Conservation (phyloP, 1,139 yeast genomes). For the Saccharomyces uvarum region DNA sequence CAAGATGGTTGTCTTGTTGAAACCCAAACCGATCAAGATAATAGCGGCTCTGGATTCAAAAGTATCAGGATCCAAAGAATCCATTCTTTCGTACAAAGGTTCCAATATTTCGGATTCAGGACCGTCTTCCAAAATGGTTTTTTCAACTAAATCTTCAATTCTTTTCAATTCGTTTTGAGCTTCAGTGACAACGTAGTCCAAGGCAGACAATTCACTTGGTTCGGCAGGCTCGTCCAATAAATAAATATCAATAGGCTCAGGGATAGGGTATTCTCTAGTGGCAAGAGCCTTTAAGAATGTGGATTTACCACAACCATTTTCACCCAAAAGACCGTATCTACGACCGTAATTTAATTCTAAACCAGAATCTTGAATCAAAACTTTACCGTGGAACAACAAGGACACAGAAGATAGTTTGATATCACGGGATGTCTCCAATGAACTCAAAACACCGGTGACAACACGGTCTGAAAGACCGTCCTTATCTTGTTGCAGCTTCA, state of each 20-base stretch:
- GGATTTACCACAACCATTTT: conserved; percentile 98
- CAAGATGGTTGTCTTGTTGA: conserved; percentile 74
- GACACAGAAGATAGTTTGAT: conserved; percentile 85
- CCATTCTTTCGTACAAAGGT: conserved; percentile 88
- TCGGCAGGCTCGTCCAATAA: conserved; percentile 96
- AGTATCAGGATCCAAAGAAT: conserved; percentile 90
- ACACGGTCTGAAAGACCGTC: conserved; percentile 95
- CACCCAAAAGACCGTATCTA: conserved; percentile 93
- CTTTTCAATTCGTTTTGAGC: conserved; percentile 90
- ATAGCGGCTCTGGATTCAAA: conserved; percentile 95
- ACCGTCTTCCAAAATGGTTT: conserved; percentile 80
- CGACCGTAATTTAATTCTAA: conserved; percentile 94
- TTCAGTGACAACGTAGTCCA: conserved; percentile 94
- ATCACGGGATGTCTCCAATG: conserved; percentile 87
- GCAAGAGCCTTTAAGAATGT: conserved; percentile 89
- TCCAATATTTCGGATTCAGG: conserved; percentile 87
- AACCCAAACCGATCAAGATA: conserved; percentile 94
- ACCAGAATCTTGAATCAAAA: conserved; percentile 81
- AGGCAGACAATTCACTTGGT: conserved; percentile 82
- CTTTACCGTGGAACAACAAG: conserved; percentile 94
- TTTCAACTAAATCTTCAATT: conserved; percentile 87
- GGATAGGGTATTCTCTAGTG: conserved; percentile 93
- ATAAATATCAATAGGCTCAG: conserved; percentile 84
- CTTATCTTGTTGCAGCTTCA: conserved; percentile 87
- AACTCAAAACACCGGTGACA: conserved; percentile 91